Conservation (phyloP, 2,329 filamentous ascomycete genomes). For the Fusarium proliferatum region DNA sequence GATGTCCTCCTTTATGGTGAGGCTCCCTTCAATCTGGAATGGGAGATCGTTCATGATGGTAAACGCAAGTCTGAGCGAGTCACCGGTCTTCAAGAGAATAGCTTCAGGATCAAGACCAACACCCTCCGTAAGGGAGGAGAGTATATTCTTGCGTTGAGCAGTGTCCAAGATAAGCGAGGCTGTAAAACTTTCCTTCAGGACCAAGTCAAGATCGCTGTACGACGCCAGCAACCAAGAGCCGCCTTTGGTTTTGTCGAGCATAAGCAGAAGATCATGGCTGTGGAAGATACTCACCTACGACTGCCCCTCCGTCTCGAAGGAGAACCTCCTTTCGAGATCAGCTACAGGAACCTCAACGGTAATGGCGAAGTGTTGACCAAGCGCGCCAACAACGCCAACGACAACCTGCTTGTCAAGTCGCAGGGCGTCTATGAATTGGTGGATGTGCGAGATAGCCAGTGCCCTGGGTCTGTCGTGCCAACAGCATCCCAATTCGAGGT, state of each 20-base stretch:
- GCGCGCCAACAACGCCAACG: conserved; percentile 70
- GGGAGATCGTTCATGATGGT: conserved; percentile 90
- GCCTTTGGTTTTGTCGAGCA: conserved; percentile 89
- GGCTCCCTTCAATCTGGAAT: conserved; percentile 88
- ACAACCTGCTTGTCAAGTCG: conserved; percentile 71
- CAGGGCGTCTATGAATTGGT: conserved; percentile 84
- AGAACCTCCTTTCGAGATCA: conserved; percentile 83
- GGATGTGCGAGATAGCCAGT: conserved; percentile 81
- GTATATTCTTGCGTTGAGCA: conserved; percentile 86
- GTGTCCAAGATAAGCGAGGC: conserved; percentile 84
- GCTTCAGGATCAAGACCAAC: conserved; percentile 79
- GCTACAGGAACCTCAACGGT: conserved; percentile 76
- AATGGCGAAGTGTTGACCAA: conserved; percentile 58
- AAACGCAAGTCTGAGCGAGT: conserved; percentile 78
- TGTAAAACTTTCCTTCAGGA: conserved; percentile 90
- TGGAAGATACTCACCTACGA: conserved; percentile 79
- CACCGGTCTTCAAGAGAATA: conserved; percentile 69
- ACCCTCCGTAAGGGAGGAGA: conserved; percentile 84
- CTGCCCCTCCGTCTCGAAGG: conserved; percentile 89
- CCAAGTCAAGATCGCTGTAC: conserved; percentile 85
- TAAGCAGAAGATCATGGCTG: conserved; percentile 76
- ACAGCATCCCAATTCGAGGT: conserved; percentile 81
- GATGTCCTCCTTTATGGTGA: conserved; percentile 83
- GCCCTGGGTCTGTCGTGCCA: conserved; percentile 82
- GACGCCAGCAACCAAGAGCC: conserved; percentile 87